A percentile compares a stretch with the other conserved stretches of the same genome.
phyloP scores from a whole-genome alignment of 1,139 yeast genomes.

The Ashbya aceris region DNA sequence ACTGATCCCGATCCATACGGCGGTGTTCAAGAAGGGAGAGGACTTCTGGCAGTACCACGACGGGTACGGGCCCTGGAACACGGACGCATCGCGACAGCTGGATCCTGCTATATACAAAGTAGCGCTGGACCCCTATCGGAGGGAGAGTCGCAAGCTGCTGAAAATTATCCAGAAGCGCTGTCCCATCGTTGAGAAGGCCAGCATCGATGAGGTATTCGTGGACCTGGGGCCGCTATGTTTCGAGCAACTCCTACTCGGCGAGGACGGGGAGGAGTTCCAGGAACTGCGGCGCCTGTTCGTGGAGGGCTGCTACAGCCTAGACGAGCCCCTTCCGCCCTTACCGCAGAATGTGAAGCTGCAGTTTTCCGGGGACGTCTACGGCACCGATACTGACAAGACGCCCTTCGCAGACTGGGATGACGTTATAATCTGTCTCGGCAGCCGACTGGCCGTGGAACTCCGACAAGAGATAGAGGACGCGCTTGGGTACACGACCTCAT shows the following conservation, averaged over 20 bases:
- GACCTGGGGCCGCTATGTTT: slow-evolving; percentile 61
- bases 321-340: slow-evolving; percentile 39
- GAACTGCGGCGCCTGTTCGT: slow-evolving; percentile 14
- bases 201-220: slow-evolving; percentile 87
- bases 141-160: slow-evolving; percentile 77
- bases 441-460: slow-evolving; percentile 45
- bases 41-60: slow-evolving; percentile 68
- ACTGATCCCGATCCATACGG: slow-evolving; percentile 79
- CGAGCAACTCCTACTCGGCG: slow-evolving; percentile 24
- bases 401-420: slow-evolving; percentile 75
- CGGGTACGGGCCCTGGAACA: slow-evolving; percentile 30
- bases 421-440: slow-evolving; percentile 55
- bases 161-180: slow-evolving; percentile 47
- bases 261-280: slow-evolving; percentile 30
- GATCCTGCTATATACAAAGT: slow-evolving; percentile 61
- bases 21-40: slow-evolving; percentile 84
- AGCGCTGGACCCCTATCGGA: slow-evolving; percentile 79
- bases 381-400: slow-evolving; percentile 13
- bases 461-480: slow-evolving; percentile 44
- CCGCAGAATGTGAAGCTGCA: slow-evolving; percentile 34
- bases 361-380: slow-evolving; percentile 20
- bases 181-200: slow-evolving; percentile 79
- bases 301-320: slow-evolving; percentile 22
- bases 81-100: slow-evolving; percentile 25
- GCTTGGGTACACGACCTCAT: slow-evolving; percentile 80